phyloP scores from a whole-genome alignment of 352 stramenopile genomes.

The Pythium guiyangense region DNA sequence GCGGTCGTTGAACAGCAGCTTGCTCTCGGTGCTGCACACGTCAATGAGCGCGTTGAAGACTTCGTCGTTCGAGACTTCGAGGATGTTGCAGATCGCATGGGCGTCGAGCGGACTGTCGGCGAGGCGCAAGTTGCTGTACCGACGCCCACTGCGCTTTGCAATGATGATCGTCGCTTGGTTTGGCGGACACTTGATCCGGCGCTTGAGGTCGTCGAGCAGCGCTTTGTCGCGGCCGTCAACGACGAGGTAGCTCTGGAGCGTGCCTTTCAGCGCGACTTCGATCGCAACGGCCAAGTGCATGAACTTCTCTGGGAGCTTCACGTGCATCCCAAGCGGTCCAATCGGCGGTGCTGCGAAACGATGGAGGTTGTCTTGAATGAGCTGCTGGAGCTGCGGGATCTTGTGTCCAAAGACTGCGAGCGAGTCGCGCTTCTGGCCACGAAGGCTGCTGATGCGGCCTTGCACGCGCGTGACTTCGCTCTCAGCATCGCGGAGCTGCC shows the following conservation, averaged over 20 bases:
- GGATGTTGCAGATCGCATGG: constrained; percentile 76
- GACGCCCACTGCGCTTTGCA: constrained; percentile 40
- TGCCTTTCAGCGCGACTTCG: constrained; percentile 69
- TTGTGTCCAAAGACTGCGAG: constrained; percentile 61
- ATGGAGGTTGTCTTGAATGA: constrained; percentile 69
- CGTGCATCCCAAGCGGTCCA: constrained; percentile 62
- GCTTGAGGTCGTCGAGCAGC: constrained; percentile 69
- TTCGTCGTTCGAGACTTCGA: constrained; percentile 68
- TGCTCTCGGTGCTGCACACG: constrained; percentile 71
- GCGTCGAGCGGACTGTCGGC: constrained; percentile 38
- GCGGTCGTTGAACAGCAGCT: constrained; percentile 65
- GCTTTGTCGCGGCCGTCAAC: constrained; percentile 75
- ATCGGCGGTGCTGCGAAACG: constrained; percentile 65
- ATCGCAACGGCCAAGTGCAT: constrained; percentile 71
- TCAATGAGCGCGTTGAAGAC: constrained; percentile 83
- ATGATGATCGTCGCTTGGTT: constrained; percentile 83
- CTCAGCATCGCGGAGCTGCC: constrained; percentile 53
- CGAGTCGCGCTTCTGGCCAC: constrained; percentile 50
- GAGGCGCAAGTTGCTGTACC: constrained; percentile 54
- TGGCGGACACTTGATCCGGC: constrained; percentile 47
- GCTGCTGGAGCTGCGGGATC: constrained; percentile 65
- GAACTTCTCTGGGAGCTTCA: constrained; percentile 63
- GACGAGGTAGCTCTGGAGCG: constrained; percentile 73
- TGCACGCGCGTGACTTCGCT: constrained; percentile 40
- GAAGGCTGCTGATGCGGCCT: constrained; percentile 36